phyloP scores from a whole-genome alignment of 352 stramenopile genomes.

The Globisporangium paroecandrum region DNA sequence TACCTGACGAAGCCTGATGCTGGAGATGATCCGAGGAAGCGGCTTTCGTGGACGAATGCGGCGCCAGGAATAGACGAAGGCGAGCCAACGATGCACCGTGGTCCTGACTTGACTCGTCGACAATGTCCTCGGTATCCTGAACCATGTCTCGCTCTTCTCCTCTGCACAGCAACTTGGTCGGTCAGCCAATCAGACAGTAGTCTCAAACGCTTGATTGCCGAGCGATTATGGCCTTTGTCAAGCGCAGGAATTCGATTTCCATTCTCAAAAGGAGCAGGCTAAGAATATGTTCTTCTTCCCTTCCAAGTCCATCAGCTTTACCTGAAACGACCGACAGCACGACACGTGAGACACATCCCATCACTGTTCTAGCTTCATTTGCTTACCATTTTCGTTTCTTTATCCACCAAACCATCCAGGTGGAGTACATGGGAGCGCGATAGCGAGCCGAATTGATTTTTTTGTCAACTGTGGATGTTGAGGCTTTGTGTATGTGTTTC shows the following conservation, averaged over 20 bases:
- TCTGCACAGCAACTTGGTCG: neutral
- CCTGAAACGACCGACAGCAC: neutral
- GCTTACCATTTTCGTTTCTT: constrained; percentile 2
- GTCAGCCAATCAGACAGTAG: neutral
- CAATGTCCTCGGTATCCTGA: neutral
- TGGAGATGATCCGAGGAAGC: neutral
- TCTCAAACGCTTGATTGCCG: neutral
- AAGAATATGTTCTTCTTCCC: neutral
- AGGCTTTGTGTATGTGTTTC: neutral
- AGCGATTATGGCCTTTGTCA: neutral
- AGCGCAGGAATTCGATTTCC: neutral
- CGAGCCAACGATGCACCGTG: constrained; percentile 26
- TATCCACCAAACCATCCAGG: neutral
- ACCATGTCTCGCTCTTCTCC: neutral
- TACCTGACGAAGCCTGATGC: neutral
- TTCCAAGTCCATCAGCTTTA: neutral
- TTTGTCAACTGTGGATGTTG: neutral
- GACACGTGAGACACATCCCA: neutral
- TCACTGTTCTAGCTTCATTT: neutral
- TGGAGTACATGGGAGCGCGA: neutral
- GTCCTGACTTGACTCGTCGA: constrained; percentile 4
- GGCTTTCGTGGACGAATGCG: constrained; percentile 18
- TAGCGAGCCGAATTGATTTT: neutral
- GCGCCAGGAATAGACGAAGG: constrained; percentile 32
- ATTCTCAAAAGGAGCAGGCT: neutral